Base-by-base conservation (phyloP, 345 rosid genomes). In the Citrus cavaleriei region DNA sequence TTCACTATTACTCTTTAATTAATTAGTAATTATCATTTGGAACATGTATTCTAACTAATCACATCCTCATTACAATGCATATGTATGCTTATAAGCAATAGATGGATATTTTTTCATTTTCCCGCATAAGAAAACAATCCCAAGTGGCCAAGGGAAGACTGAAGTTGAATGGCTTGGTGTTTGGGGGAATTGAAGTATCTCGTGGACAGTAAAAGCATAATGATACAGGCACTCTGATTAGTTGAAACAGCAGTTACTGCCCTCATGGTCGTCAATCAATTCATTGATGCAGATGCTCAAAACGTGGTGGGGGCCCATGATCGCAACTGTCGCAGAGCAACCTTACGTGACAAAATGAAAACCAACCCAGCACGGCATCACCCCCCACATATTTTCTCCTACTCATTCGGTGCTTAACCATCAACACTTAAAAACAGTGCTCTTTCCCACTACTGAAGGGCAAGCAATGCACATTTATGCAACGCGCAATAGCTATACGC, bases 391-490 rank as follows among this genome's bases (percentile, higher is more conserved):
- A 12, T 46, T 28, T 27, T 30, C 60, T 9, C n/a, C 61, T 49
- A 1, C 38, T 68, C 27, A 40, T 19, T 40, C 51, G 46, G 25
- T 25, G 35, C 35, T 25, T 32, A 6, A 46, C 51, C 51, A 13
- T 46, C 25, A 9, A 24, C 12, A 7, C 35, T 28, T 3, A 30
- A 12, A 12, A 16, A 13, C 72, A 19, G 34, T 73, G 69, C 67
- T 77, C 79, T 8, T 73, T 79, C 76, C 80, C 83, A 13, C 65
- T 16, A 37, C 4, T 51, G 54, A 74, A 79, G 10, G 22, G 16
- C 59, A 49, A 49, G n/a, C 72, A 37, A 37, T 59, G n/a, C 72
- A 37, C 73, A 80, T 84, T 82, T 72, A 84, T 82, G 82, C 6
- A 12, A 59, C 75, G 22, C 63, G 51, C 51, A 13, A 46, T 3